A percentile compares a stretch with the other conserved stretches of the same genome.
phyloP scores from a whole-genome alignment of 2,329 filamentous ascomycete genomes.

The Monosporascus cannonballus region DNA sequence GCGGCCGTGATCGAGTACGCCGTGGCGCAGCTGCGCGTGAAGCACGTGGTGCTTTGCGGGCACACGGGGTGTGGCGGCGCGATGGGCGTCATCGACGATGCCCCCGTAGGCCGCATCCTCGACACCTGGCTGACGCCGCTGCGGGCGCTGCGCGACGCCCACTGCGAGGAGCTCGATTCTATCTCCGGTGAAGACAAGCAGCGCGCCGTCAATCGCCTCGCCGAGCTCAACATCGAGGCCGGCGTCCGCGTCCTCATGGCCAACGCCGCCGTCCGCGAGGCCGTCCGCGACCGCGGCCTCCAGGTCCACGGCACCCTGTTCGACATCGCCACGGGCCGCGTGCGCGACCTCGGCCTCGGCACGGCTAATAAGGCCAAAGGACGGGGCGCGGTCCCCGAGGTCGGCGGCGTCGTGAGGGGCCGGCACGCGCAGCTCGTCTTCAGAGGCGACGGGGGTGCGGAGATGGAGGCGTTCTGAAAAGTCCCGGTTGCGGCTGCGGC shows the following conservation, averaged over 20 bases:
- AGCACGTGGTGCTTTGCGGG: conserved; percentile 65
- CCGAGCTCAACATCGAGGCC: conserved; percentile 69
- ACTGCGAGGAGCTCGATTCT: conserved; percentile 50
- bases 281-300: conserved; percentile 62
- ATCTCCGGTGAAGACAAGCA: conserved; percentile 46
- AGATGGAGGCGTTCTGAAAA: conserved; percentile 18
- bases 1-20: conserved; percentile 75
- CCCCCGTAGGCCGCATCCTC: conserved; percentile 44
- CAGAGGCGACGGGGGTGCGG: conserved; percentile 25
- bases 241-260: conserved; percentile 62
- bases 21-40: conserved; percentile 63
- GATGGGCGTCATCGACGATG: conserved; percentile 46
- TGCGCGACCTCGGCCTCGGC: conserved; percentile 43
- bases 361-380: conserved; percentile 18
- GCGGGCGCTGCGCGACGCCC: conserved; percentile 34
- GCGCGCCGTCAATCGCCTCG: conserved; percentile 51
- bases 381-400: conserved; percentile 9
- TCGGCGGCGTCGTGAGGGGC: conserved; percentile 36
- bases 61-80: conserved; percentile 66
- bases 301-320: conserved; percentile 75
- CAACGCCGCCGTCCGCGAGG: conserved; percentile 64
- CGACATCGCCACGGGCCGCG: conserved; percentile 47
- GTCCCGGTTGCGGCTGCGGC: too few species aligned
- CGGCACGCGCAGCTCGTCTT: conserved; percentile 48
- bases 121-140: conserved; percentile 51